Evolutionary conservation across 2,329 filamentous ascomycete species (phyloP).

Genomic region (Pseudogymnoascus sp.): DNA sequence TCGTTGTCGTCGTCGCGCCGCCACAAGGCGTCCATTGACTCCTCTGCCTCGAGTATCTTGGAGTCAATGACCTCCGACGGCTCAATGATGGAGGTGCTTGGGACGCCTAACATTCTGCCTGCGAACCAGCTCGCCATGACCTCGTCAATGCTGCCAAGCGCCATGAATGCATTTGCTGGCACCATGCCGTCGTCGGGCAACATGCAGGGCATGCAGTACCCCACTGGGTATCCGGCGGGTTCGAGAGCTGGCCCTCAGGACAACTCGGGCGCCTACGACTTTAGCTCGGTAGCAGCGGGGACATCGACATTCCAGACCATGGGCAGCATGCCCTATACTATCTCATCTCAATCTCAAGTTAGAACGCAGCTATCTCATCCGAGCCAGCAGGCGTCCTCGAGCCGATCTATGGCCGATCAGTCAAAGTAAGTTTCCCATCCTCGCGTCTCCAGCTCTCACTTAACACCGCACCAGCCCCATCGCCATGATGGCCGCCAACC

Average conservation of each 20-base stretch:
- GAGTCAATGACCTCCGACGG: not conserved
- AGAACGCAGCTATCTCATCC: not conserved
- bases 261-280: not conserved
- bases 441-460: not conserved
- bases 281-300: not conserved
- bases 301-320: not conserved
- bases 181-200: constrained; percentile 20
- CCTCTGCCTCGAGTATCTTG: constrained; percentile 11
- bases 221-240: constrained; percentile 30
- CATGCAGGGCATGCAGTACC: constrained; percentile 16
- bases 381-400: not conserved
- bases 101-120: constrained; percentile 24
- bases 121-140: constrained; percentile 27
- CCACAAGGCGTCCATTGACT: constrained; percentile 15
- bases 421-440: not conserved
- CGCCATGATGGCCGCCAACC: constrained; percentile 29
- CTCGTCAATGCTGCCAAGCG: constrained; percentile 25
- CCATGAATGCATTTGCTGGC: constrained; percentile 28
- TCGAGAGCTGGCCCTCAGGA: not conserved
- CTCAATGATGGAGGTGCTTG: not conserved
- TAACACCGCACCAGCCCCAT: constrained; percentile 22
- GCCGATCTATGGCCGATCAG: not conserved
- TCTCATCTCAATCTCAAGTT: not conserved
- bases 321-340: not conserved
- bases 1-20: constrained; percentile 21